These are phyloP conservation scores for Penicillium tannophilum DNA, from an alignment of 495 filamentous ascomycete species.

Conservation along the genomic window DNA sequence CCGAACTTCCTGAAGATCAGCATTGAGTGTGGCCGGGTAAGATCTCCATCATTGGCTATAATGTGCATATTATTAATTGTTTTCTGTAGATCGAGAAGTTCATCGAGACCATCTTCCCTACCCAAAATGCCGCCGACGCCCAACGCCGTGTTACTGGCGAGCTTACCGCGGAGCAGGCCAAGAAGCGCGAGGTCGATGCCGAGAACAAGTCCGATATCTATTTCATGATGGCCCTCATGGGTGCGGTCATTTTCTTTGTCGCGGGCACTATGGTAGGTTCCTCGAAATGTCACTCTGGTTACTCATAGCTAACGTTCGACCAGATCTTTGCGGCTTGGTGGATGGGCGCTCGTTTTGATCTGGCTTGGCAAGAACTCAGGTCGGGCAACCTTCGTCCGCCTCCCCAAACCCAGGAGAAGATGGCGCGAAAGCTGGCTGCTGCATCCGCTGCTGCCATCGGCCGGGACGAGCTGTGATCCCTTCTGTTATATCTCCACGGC, in stretches of 20 bases:
- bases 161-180: constrained; percentile 40
- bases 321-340: constrained; percentile 69
- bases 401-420: constrained; percentile 1
- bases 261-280: constrained; percentile 65
- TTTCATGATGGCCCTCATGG: constrained; percentile 63
- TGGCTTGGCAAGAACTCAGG: constrained; percentile 57
- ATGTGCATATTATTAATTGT: constrained; percentile 20
- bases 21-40: constrained; percentile 83
- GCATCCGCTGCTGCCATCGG: constrained; percentile 7
- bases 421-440: neutral
- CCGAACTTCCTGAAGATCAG: constrained; percentile 94
- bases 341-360: constrained; percentile 68
- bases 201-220: constrained; percentile 60
- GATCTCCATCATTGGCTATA: constrained; percentile 17
- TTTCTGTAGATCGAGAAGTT: constrained; percentile 87
- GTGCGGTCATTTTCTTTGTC: constrained; percentile 60
- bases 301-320: constrained; percentile 6
- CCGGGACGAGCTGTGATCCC: constrained; percentile 27
- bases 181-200: constrained; percentile 51
- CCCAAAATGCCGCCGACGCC: constrained; percentile 57
- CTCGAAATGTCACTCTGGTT: neutral
- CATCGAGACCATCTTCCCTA: constrained; percentile 92
- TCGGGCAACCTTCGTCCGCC: constrained; percentile 49
- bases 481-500: constrained; percentile 26
- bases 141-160: constrained; percentile 41